Evolutionary conservation across 495 filamentous ascomycete genomes (phyloP).

Genomic region (Terfezia claveryi): DNA sequence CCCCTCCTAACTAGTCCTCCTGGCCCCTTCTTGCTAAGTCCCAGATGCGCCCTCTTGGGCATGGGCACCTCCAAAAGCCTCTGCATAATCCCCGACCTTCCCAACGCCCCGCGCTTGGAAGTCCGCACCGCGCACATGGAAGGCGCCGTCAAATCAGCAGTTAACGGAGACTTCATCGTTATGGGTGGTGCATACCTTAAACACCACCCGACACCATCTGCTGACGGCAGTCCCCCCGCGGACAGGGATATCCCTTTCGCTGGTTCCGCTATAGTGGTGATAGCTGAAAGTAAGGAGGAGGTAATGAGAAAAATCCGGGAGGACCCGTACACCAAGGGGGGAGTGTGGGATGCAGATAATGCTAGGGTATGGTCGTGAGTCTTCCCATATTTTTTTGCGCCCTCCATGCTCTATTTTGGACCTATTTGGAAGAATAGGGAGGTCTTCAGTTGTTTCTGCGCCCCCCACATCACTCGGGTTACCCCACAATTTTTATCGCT

Average conservation of each 20-base stretch:
- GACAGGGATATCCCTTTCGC: conserved; percentile 31
- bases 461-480: too few relatives aligned
- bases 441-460: too few relatives aligned
- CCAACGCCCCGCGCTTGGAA: neutral
- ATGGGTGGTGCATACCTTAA: neutral
- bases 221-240: conserved; percentile 34
- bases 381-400: neutral
- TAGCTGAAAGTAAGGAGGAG: conserved; percentile 44
- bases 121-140: neutral
- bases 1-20: too few relatives aligned
- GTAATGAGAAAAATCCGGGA: conserved; percentile 37
- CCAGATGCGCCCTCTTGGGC: too few relatives aligned
- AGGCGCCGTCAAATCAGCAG: neutral
- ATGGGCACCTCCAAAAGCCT: neutral
- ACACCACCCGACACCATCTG: conserved; percentile 24
- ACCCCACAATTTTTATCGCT: too few relatives aligned
- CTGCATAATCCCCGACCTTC: neutral
- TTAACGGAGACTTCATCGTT: neutral
- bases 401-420: too few relatives aligned
- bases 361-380: conserved; percentile 8
- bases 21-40: too few relatives aligned
- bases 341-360: conserved; percentile 62
- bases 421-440: too few relatives aligned
- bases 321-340: conserved; percentile 44
- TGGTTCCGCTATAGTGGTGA: conserved; percentile 41